Evolutionary conservation across 768 basidiomycete genomes (phyloP), one percentile per base, ranked within the genome.

Genomic region (Leccinellum albellum): DNA sequence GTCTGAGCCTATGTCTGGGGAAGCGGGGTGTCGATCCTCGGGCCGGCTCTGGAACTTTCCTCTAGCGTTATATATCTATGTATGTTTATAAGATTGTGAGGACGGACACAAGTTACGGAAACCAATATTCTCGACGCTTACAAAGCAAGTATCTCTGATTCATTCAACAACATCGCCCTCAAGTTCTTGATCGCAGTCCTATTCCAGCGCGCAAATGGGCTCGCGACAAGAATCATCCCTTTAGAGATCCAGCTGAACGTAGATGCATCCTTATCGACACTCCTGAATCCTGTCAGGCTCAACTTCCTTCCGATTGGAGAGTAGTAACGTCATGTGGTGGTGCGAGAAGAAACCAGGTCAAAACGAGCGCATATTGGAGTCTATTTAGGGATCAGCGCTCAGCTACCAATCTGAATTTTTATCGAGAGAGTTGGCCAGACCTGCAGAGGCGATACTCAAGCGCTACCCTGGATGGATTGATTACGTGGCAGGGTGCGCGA

Each of bases 201-300:
- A 82, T 84, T 1, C 69, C 75, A 1, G 79, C 68, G 21, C 75
- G 75, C n/a, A 74, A 67, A 83, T 67, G 1, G 79, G 3, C 70
- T 66, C 0, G 80, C 70, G 15, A 82, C 64, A 26, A 82, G 44
- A 35, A 84, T 78, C 79, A 83, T 79, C 61, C 83, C 78, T 59
- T 78, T 79, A 66, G 77, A 80, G 13, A 80, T 71, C 20, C 75
- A 68, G 53, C 76, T 78, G 48, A 75, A 79, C 0, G 70, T 56
- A 0, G 79, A 78, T 0, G 74, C 73, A 1, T 63, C 62, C 20
- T 58, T 64, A 59, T 81, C 81, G 3, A 77, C 79, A n/a, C n/a
- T n/a, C n/a, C n/a, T n/a, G n/a, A n/a, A n/a, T 29, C 77, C 72
- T n/a, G n/a, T n/a, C n/a, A n/a, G n/a, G n/a, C 21, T 78, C 78